Base-by-base conservation (phyloP, 805 yeast genomes). In the Candida tallmaniae region DNA sequence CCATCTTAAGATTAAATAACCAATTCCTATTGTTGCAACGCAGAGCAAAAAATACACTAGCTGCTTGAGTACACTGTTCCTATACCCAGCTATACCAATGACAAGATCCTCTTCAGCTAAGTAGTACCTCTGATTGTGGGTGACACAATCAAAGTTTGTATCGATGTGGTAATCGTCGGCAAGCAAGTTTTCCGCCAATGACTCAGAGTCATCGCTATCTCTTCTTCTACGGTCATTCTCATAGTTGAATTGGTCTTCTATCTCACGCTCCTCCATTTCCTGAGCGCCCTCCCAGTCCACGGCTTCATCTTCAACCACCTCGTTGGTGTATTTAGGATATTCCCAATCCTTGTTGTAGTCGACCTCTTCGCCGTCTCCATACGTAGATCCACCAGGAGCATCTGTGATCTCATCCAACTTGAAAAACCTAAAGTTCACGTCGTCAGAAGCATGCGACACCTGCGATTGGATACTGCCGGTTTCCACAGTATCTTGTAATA, bases 101-200 rank as follows among this genome's bases (percentile, higher is more conserved):
- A 90, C 90, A 50, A 93, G 65, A 63, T 93, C 99, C 54, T 93
- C 98, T 56, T 93, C 97, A 0, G 96, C 89, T 41, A 93, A 74
- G 56, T 90, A 93, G 56, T 84, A 87, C 38, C 96, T 70, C 59
- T 93, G 99, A 45, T 69, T 72, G 36, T 63, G 64, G 32, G 33
- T 31, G 12, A 8, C 14, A 19, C 32, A 27, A 10, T 48, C 49
- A 20, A 56, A 50, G 21, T 38, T 44, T 9, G 42, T 29, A n/a
- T 29, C 36, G 4, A 26, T 12, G 8, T 14, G 21, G 4, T 21
- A 16, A 37, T 52, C 29, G 36, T 45, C 23, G 38, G 47, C 28
- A 38, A 48, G 14, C 40, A 49, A 32, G 38, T 52, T n/a, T 32
- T 36, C 9, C 27, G 42, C 27, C 17, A 45, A 18, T 14, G 19